Base-by-base conservation (phyloP, 2,329 filamentous ascomycete species). In the Talaromyces sp. region DNA sequence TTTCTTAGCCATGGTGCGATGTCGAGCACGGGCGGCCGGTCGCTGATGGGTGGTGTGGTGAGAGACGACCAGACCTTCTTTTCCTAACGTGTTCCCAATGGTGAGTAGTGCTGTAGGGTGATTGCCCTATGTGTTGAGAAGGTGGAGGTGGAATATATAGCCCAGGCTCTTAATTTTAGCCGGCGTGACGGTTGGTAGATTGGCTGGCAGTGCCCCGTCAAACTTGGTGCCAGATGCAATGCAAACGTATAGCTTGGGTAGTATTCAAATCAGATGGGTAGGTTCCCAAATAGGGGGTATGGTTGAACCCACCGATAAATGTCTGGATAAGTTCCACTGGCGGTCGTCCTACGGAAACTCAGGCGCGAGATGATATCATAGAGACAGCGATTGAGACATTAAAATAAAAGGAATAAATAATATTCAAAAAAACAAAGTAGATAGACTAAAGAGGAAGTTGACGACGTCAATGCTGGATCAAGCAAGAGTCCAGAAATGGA, bases 331-430 rank as follows among this genome's bases (percentile, higher is more conserved):
- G 18, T 16, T 30, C 50, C 50, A 53, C 27, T 53, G 36, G 36
- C 12, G 44, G 44, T 51, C 27, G 50, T 16, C 28, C 31, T 30
- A 53, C 30, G 28, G 50, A 30, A 53, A 53, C 50, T 53, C 16
- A 27, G 42, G 44, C 30, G 28, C 72, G 70, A 75, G 75, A 74
- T 56, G 65, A 57, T 64, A 67, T 64, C 62, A 68, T 69, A 69
- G 73, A 75, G n/a, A 47, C 44, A 47, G 44, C 72, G 70, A 70
- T 65, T 65, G 65, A 67, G 28, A n/a, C 27, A 58, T 52, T 52
- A 33, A 40, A 23, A 64, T 68, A 66, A 60, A 18, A 51, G 63
- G 61, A 61, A 65, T 61, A 62, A 65, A 63, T 64, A 63, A 61
- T 59, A 59, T 60, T 60, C 63, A 65, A 57, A 18, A 67, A 23